Conservation (phyloP, 805 yeast genomes). For the Candida maris region DNA sequence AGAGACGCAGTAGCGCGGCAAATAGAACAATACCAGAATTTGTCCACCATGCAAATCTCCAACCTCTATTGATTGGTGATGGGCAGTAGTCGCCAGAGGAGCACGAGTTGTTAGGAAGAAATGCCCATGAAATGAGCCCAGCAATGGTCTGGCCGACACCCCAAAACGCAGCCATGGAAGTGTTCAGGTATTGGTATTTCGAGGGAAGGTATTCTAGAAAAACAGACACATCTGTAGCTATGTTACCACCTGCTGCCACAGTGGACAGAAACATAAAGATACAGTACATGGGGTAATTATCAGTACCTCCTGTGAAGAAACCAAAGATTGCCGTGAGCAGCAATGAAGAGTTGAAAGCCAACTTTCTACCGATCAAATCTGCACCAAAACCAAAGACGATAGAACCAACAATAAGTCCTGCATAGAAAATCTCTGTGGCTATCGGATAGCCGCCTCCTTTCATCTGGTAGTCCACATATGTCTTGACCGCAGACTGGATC, state of each 20-base stretch:
- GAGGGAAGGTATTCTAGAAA: slow-evolving; percentile 52
- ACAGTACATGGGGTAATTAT: slow-evolving; percentile 46
- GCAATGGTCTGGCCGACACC: slow-evolving; percentile 59
- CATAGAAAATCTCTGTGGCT: slow-evolving; percentile 44
- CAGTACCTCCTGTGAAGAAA: slow-evolving; percentile 53
- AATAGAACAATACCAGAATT: slow-evolving; percentile 50
- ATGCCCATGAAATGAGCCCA: slow-evolving; percentile 52
- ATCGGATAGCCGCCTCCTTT: slow-evolving; percentile 42
- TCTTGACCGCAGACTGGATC: slow-evolving; percentile 44
- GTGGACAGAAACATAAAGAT: slow-evolving; percentile 43
- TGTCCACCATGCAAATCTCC: slow-evolving; percentile 57
- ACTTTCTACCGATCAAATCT: slow-evolving; percentile 51
- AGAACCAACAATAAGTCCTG: slow-evolving; percentile 52
- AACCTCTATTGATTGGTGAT: slow-evolving; percentile 49
- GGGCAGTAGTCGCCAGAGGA: slow-evolving; percentile 40
- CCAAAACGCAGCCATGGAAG: slow-evolving; percentile 59
- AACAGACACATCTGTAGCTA: slow-evolving; percentile 51
- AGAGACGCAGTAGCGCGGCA: slow-evolving; percentile 46
- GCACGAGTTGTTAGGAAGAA: slow-evolving; percentile 49
- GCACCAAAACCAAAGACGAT: slow-evolving; percentile 55
- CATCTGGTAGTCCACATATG: slow-evolving; percentile 44
- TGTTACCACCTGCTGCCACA: slow-evolving; percentile 54
- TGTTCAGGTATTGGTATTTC: slow-evolving; percentile 47
- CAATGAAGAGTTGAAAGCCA: slow-evolving; percentile 49
- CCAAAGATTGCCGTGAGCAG: slow-evolving; percentile 47